Percentiles rank a stretch among this genome's conserved stretches.
phyloP scores from a whole-genome alignment of 805 yeast genomes.

The Priceomyces carsonii region DNA sequence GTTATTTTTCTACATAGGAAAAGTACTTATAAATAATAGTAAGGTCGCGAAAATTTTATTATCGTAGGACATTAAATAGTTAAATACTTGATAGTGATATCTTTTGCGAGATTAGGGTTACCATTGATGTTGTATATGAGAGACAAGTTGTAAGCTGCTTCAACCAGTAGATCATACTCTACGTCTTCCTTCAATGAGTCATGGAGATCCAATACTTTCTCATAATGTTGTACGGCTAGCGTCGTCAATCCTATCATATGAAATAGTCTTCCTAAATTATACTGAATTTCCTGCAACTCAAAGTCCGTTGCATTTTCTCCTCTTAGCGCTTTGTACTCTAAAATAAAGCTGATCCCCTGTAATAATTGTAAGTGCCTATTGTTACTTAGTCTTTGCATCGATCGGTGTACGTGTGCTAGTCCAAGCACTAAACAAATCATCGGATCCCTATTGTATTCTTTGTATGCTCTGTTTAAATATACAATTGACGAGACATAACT shows the following conservation, averaged over 20 bases:
- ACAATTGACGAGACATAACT: conserved; percentile 82
- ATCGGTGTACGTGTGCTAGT: conserved; percentile 79
- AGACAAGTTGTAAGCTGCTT: conserved; percentile 84
- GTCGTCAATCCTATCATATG: conserved; percentile 79
- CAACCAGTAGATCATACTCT: conserved; percentile 61
- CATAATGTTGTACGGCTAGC: conserved; percentile 73
- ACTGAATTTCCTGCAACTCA: conserved; percentile 75
- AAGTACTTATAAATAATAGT: not conserved
- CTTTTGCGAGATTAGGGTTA: conserved; percentile 62
- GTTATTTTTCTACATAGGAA: not conserved
- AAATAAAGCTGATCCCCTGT: conserved; percentile 79
- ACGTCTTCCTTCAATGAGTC: conserved; percentile 40
- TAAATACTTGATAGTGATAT: conserved; percentile 65
- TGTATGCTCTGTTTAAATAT: conserved; percentile 71
- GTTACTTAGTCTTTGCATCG: conserved; percentile 85
- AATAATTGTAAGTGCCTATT: conserved; percentile 85
- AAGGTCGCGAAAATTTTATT: conserved; percentile 1
- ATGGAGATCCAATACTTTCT: conserved; percentile 55
- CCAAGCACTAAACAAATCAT: conserved; percentile 75
- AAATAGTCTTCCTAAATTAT: conserved; percentile 81
- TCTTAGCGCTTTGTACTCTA: conserved; percentile 67
- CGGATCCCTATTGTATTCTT: conserved; percentile 71
- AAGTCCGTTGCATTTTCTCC: conserved; percentile 35
- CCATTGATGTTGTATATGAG: conserved; percentile 77
- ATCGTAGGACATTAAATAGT: conserved; percentile 42